A percentile compares a stretch with the other conserved stretches of the same genome.
phyloP scores from a whole-genome alignment of 805 yeast genomes.

The Cyberlindnera samutprakarnensis region DNA sequence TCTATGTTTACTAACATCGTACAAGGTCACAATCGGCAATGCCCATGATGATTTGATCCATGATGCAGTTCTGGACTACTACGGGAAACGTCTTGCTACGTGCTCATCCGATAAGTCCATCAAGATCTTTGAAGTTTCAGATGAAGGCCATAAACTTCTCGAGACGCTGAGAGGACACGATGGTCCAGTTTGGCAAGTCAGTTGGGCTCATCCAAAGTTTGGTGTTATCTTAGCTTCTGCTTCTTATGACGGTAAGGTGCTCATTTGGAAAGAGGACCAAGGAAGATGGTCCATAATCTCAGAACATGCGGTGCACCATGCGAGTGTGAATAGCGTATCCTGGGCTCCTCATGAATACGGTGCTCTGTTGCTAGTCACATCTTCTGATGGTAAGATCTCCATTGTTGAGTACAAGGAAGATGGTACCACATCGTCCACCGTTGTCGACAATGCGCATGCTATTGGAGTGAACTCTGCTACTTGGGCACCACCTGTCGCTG shows the following conservation, averaged over 20 bases:
- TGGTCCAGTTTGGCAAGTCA: conserved; percentile 98
- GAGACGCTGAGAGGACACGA: conserved; percentile 91
- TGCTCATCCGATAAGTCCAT: conserved; percentile 95
- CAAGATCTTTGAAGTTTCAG: conserved; percentile 86
- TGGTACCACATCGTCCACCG: conserved; percentile 59
- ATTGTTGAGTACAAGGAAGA: conserved; percentile 88
- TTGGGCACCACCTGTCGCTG: conserved; percentile 69
- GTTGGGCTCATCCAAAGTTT: conserved; percentile 98
- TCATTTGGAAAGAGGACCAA: conserved; percentile 92
- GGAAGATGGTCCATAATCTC: conserved; percentile 81
- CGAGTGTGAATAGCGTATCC: conserved; percentile 86
- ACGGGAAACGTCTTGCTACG: conserved; percentile 92
- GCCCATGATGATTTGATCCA: conserved; percentile 92
- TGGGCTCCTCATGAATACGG: conserved; percentile 99
- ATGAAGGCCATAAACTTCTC: conserved; percentile 69
- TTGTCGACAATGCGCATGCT: conserved; percentile 65
- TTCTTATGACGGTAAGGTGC: conserved; percentile 90
- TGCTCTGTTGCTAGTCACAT: conserved; percentile 81
- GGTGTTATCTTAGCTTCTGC: conserved; percentile 93
- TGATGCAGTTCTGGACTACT: conserved; percentile 95
- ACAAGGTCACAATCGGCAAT: conserved; percentile 80
- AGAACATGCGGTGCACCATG: conserved; percentile 82
- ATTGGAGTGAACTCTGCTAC: conserved; percentile 92
- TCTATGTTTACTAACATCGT: no score
- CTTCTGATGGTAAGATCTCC: conserved; percentile 89